Evolutionary conservation across 495 filamentous ascomycete genomes (phyloP), one percentile per base, ranked within the genome.

Genomic region (Cudoniella acicularis): DNA sequence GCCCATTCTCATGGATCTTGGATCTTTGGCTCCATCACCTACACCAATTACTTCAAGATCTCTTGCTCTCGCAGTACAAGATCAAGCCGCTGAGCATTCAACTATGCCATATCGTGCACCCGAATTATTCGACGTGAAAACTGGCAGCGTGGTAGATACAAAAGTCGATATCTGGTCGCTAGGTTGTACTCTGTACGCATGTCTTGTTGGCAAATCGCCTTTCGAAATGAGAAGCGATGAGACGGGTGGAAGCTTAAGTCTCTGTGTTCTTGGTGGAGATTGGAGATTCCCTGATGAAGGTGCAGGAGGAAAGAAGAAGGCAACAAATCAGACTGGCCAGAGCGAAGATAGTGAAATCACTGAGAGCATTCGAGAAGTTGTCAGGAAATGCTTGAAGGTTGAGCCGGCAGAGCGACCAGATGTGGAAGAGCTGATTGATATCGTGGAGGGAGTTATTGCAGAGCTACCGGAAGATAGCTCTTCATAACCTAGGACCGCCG

Each of bases 21-120:
- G 94, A 45, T 97, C 92, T 17, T 77, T 98, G 26, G 87, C 91
- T 26, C 89, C 88, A 2, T 90, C 90, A 0, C 95, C 94, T 0
- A 90, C 90, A 50, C 84, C 90, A n/a, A 94, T 98, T 61, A 96
- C 94, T 10, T 92, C 89, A 16, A 88, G 95, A 20, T 93, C 91
- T 2, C 81, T 96, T 9, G 94, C 94, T 18, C 80, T 98, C 59
- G 88, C 89, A 2, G 89, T 93, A 11, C 94, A 98, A 73, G 94
- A 98, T 64, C 88, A 83, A 17, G 94, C 94, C 8, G 94, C 92
- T 8, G 94, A 98, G 70, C 93, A 97, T 76, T 91, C 86, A 61
- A 98, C 94, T 13, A 97, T 98, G 92, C 93, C 95, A 1, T 98
- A 98, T 73, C 91, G 94, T 50, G 94, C 94, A 1, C 94, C 94